A percentile compares a stretch with the other conserved stretches of the same genome.
These are phyloP conservation scores for Kurtzmaniella fragi DNA, from an alignment of 805 yeast genomes.

Conservation along the genomic window DNA sequence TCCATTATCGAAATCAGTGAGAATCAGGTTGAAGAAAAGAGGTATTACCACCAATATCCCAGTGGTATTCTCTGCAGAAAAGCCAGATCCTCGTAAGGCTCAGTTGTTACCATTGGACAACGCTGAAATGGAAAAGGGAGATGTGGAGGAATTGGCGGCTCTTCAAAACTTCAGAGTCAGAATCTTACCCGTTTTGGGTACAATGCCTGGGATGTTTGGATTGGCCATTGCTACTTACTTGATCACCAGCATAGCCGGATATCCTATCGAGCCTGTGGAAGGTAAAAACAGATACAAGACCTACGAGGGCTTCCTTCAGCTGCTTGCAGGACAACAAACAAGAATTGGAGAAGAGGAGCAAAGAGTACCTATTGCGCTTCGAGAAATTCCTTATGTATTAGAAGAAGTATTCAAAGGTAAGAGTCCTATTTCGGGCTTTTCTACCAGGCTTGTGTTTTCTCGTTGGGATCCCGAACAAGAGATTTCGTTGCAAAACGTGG, in stretches of 20 bases:
- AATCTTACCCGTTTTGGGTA: slow-evolving; percentile 91
- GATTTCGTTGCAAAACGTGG: slow-evolving; percentile 70
- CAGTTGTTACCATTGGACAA: slow-evolving; percentile 79
- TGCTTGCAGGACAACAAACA: slow-evolving; percentile 81
- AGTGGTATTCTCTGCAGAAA: slow-evolving; percentile 89
- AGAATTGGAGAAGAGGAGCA: slow-evolving; percentile 71
- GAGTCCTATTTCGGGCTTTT: slow-evolving; percentile 78
- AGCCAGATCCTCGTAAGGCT: slow-evolving; percentile 95
- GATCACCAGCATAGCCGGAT: slow-evolving; percentile 75
- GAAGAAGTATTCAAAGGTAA: slow-evolving; percentile 94
- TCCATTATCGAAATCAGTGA: slow-evolving; percentile 80
- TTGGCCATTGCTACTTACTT: slow-evolving; percentile 82
- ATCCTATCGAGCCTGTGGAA: slow-evolving; percentile 86
- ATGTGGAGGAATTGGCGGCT: slow-evolving; percentile 83
- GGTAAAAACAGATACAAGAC: slow-evolving; percentile 83
- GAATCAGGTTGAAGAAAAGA: slow-evolving; percentile 74
- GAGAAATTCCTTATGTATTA: slow-evolving; percentile 74
- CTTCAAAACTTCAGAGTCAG: slow-evolving; percentile 87
- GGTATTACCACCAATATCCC: slow-evolving; percentile 78
- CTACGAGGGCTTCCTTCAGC: slow-evolving; percentile 78
- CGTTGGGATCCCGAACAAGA: slow-evolving; percentile 76
- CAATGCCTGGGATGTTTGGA: slow-evolving; percentile 97
- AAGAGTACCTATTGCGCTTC: slow-evolving; percentile 65
- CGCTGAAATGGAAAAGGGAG: slow-evolving; percentile 72
- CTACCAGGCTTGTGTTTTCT: slow-evolving; percentile 74